Evolutionary conservation across 805 yeast species (phyloP).

Genomic region (Metschnikowia picachoensis): DNA sequence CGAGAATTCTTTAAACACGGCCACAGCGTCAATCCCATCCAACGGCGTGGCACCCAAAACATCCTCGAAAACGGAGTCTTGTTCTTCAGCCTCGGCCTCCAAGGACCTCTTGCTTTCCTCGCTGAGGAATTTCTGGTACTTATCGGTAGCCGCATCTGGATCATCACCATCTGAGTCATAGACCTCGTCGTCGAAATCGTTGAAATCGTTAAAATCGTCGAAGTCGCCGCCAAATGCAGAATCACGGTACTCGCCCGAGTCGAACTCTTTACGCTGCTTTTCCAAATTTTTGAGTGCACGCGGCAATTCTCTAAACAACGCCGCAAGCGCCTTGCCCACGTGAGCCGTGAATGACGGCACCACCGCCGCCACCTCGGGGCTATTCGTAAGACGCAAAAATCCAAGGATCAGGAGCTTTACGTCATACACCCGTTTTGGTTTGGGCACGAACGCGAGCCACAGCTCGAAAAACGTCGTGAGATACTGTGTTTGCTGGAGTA

Average conservation of each 20-base stretch:
- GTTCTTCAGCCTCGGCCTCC: slow-evolving; percentile 24
- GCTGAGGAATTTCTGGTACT: slow-evolving; percentile 47
- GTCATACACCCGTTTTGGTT: slow-evolving; percentile 70
- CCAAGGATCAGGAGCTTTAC: slow-evolving; percentile 73
- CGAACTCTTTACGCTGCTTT: slow-evolving; percentile 56
- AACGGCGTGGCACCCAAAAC: slow-evolving; percentile 23
- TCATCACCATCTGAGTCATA: slow-evolving; percentile 24
- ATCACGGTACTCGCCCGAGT: slow-evolving; percentile 23
- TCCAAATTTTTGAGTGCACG: slow-evolving; percentile 64
- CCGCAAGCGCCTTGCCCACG: slow-evolving; percentile 49
- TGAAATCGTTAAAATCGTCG: slow-evolving; percentile 9
- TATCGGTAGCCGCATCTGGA: slow-evolving; percentile 28
- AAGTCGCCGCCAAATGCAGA: slow-evolving; percentile 6
- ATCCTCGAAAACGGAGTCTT: slow-evolving; percentile 21
- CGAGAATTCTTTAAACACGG: slow-evolving; percentile 16
- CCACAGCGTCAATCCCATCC: slow-evolving; percentile 14
- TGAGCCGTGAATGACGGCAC: slow-evolving; percentile 32
- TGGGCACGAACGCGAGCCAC: slow-evolving; percentile 62
- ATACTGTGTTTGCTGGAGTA: slow-evolving; percentile 44
- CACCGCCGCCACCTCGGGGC: slow-evolving; percentile 15
- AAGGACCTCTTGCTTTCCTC: slow-evolving; percentile 39
- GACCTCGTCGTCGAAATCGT: slow-evolving; percentile 16
- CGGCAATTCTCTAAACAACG: slow-evolving; percentile 60
- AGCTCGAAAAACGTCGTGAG: slow-evolving; percentile 44
- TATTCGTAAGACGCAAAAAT: slow-evolving; percentile 44